These are phyloP conservation scores for Linderniella brevidens DNA, from an alignment of 257 asterid species.

Conservation along the genomic window DNA sequence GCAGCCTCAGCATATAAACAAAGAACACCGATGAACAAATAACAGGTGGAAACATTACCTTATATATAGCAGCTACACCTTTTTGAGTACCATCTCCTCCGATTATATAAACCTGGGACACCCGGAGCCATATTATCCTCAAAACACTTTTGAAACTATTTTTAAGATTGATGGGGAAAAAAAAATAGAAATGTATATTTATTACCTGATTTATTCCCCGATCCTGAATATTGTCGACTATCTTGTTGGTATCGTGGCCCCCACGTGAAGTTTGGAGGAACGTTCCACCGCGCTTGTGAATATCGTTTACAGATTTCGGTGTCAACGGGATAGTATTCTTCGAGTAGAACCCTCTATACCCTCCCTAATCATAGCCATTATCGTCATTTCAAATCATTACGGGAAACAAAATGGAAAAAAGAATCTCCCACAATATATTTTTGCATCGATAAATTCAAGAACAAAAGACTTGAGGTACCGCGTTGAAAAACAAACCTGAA, in stretches of 20 bases:
- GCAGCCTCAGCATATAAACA: constrained; percentile 2
- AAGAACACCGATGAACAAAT: constrained; percentile 9
- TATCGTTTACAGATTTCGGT: constrained; percentile 62
- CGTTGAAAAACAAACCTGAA: constrained; percentile 49
- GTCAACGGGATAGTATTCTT: constrained; percentile 71
- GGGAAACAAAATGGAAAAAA: too few relatives aligned
- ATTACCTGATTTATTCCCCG: constrained; percentile 90
- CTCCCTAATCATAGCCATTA: constrained; percentile 45
- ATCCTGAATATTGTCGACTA: constrained; percentile 88
- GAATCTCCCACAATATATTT: neutral
- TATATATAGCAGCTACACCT: constrained; percentile 79
- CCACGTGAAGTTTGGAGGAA: constrained; percentile 90
- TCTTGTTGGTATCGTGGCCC: constrained; percentile 88
- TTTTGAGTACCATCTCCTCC: constrained; percentile 99
- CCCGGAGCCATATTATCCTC: neutral
- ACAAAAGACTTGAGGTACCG: too few relatives aligned
- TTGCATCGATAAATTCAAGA: constrained; percentile 3
- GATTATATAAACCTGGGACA: constrained; percentile 80
- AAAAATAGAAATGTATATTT: too few relatives aligned
- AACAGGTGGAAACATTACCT: constrained; percentile 31
- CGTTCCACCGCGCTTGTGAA: constrained; percentile 95
- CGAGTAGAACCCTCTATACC: constrained; percentile 86
- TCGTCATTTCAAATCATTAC: neutral
- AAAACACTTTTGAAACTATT: neutral
- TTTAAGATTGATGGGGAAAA: neutral